Base-by-base conservation (phyloP, 768 basidiomycete species). In the Boletus subparvulus region DNA sequence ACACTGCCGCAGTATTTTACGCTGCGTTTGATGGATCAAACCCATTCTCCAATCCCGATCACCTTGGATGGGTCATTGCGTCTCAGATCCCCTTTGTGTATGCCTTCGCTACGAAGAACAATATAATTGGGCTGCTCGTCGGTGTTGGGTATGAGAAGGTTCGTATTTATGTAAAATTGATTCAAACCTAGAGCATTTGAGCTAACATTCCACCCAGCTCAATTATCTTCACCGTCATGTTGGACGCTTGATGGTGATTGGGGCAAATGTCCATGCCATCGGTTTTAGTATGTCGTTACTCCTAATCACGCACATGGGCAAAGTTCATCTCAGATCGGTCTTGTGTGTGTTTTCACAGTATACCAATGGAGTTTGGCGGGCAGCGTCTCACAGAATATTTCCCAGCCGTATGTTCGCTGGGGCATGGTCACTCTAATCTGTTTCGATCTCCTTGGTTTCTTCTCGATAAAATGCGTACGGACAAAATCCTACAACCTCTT, bases 191-290 rank as follows among this genome's bases (percentile, higher is more conserved):
- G 19, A 28, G 14, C 8, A 45, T 54, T 5, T 21, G 17, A 26
- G n/a, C 48, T 50, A 28, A 61, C 12, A 33, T 52, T 42, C 40
- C 33, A n/a, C 40, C n/a, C 49, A 88, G 86, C 75, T 91, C 52
- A 91, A 91, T 71, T 90, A 79, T 69, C 69, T 92, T 11, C 90
- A 93, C 70, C 84, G 91, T 24, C 86, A 84, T 67, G 72, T 79
- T 4, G 90, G 87, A 12, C 73, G 79, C 21, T 68, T 87, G 47
- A 67, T 87, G 30, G 78, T 87, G 21, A 61, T 88, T 21, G 80
- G 80, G 19, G 77, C 76, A 6, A 83, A 88, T 53, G 67, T 87
- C 24, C 88, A 90, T 65, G 72, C 78, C 3, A 50, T 87, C 14
- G 80, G 82, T 19, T 84, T 77, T 57, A 72, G 87, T 83, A 66